Base-by-base conservation (phyloP, 2,329 filamentous ascomycete genomes). In the Neofusicoccum laricinum region DNA sequence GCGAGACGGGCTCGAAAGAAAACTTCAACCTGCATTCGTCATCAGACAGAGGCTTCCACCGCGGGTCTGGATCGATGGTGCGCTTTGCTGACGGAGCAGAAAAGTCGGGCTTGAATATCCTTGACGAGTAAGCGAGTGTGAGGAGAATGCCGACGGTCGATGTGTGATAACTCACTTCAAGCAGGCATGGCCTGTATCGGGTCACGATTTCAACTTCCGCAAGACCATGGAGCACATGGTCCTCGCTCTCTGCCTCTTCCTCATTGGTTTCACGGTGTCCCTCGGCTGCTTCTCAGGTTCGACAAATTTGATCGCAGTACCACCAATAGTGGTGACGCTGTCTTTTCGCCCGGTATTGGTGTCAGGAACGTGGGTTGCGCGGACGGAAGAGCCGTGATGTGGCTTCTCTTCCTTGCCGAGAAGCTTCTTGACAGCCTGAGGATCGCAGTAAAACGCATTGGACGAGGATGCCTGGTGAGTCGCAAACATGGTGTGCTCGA, bases 201-300 rank as follows among this genome's bases (percentile, higher is more conserved):
- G 11, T 4, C 36, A 34, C 6, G 41, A n/a, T 19, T 46, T 59
- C 30, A 34, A 21, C 8, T 32, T 46, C 41, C 30, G 21, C n/a
- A 46, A 34, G n/a, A 34, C 15, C 17, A 11, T 21, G 11, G 55
- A 45, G 17, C 41, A 59, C 2, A 46, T 46, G 4, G 15, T 19
- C 41, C n/a, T 36, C 2, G 40, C 55, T 5, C 17, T 46, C 30
- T 36, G 25, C 11, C 41, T 32, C 41, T 21, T 59, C 41, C 25
- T 34, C 25, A 2, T 19, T 4, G 38, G 36, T 2, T 17, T 36
- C 19, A 10, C 14, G 11, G 38, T 2, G n/a, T 34, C 17, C 36
- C 15, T 32, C 72, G 95, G 96, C 46, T 90, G 92, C 69, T 99
- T 92, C 77, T 91, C 99, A 71, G 95, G 99, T 76, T 80, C 99